Evolutionary conservation across 208 protist species (phyloP).

Genomic region (Crithidia thermophila): DNA sequence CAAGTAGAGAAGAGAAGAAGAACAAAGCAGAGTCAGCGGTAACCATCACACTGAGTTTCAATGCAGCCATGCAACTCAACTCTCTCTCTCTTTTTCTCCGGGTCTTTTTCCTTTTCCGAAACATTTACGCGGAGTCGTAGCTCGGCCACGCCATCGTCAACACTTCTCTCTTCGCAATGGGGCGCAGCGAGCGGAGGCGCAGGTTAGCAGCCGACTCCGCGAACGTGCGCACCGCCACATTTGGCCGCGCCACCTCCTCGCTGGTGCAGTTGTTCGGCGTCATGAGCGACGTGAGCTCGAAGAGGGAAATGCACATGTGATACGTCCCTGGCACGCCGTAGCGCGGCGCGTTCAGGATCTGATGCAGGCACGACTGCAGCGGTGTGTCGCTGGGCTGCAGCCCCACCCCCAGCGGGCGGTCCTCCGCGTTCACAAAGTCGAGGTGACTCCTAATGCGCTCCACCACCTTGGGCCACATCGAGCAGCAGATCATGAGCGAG

Average conservation of each 20-base stretch:
- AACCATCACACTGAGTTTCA: too few species aligned
- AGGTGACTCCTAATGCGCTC: slow-evolving; percentile 44
- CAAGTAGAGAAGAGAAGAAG: slow-evolving; percentile 5
- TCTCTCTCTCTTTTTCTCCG: too few species aligned
- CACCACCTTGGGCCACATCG: slow-evolving; percentile 53
- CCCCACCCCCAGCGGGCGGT: slow-evolving; percentile 2
- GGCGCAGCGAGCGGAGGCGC: slow-evolving; percentile 33
- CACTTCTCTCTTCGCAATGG: slow-evolving; percentile 26
- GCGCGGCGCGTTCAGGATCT: slow-evolving; percentile 41
- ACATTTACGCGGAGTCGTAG: slow-evolving; percentile 15
- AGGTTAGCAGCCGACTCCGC: slow-evolving; percentile 35
- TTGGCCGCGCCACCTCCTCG: slow-evolving; percentile 22
- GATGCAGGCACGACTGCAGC: slow-evolving; percentile 18
- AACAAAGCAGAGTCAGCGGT: too few species aligned
- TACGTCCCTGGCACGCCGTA: slow-evolving; percentile 58
- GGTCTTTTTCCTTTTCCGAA: neutral
- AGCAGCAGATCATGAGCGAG: slow-evolving; percentile 44
- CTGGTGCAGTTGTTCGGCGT: slow-evolving; percentile 29
- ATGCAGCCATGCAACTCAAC: too few species aligned
- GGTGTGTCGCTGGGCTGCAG: slow-evolving; percentile 10
- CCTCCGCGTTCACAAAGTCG: slow-evolving; percentile 39
- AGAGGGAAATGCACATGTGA: slow-evolving; percentile 54
- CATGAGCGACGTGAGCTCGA: slow-evolving; percentile 50
- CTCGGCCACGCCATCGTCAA: slow-evolving; percentile 30
- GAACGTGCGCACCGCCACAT: slow-evolving; percentile 34